Percentiles rank a stretch among this genome's conserved stretches.
phyloP scores from a whole-genome alignment of 2,329 filamentous ascomycete species.

The Dothistroma pini region DNA sequence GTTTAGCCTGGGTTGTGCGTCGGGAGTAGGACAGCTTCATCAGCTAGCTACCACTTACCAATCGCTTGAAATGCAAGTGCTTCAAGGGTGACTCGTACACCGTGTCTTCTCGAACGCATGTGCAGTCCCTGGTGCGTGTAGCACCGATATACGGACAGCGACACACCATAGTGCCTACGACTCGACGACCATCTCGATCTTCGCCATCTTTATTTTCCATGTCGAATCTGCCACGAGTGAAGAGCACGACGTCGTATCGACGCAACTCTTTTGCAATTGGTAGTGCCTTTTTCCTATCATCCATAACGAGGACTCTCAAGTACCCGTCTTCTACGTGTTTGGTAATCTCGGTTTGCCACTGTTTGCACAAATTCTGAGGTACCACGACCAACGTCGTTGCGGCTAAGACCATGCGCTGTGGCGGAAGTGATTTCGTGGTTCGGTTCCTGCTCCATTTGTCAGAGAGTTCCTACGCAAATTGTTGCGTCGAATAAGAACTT shows the following conservation, averaged over 20 bases:
- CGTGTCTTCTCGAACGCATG: slow-evolving; percentile 40
- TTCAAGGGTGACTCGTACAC: slow-evolving; percentile 61
- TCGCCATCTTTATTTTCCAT: slow-evolving; percentile 1
- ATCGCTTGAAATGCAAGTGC: slow-evolving; percentile 74
- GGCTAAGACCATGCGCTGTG: slow-evolving; percentile 59
- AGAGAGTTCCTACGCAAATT: not conserved
- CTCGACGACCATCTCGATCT: slow-evolving; percentile 39
- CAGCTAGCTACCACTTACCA: slow-evolving; percentile 35
- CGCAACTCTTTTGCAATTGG: slow-evolving; percentile 59
- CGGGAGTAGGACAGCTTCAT: not conserved
- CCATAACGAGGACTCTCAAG: slow-evolving; percentile 60
- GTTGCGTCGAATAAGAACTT: not conserved
- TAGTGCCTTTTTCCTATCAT: slow-evolving; percentile 49
- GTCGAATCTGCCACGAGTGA: slow-evolving; percentile 65
- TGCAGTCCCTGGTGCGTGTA: slow-evolving; percentile 43
- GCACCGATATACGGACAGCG: slow-evolving; percentile 44
- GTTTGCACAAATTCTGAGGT: slow-evolving; percentile 75
- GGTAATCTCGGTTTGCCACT: slow-evolving; percentile 77
- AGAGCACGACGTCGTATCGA: slow-evolving; percentile 71
- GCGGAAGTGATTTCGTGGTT: slow-evolving; percentile 37
- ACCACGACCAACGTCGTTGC: slow-evolving; percentile 73
- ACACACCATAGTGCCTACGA: slow-evolving; percentile 32
- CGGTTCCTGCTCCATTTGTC: slow-evolving; percentile 31
- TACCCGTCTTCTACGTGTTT: slow-evolving; percentile 64
- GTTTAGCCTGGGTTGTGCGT: not conserved